A percentile compares a stretch with the other conserved stretches of the same genome.
Evolutionary conservation across 257 asterid species (phyloP).

Genomic region (Henckelia pumila): DNA sequence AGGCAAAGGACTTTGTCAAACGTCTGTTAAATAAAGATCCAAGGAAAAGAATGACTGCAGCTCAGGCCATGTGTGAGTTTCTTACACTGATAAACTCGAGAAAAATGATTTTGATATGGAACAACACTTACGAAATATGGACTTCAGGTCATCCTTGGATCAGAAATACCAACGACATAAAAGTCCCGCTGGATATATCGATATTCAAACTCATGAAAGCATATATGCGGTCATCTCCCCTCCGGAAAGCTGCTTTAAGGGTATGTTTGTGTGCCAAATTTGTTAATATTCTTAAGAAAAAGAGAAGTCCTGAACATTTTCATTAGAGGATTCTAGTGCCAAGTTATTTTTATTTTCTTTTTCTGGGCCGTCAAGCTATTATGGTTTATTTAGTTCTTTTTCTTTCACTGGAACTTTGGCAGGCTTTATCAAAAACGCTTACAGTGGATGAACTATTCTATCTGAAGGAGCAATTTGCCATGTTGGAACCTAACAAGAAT

Average conservation of each 20-base stretch:
- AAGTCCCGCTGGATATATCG: constrained; percentile 49
- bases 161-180: constrained; percentile 31
- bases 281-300: neutral
- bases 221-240: constrained; percentile 53
- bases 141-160: constrained; percentile 67
- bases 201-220: constrained; percentile 55
- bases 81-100: neutral
- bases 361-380: too few relatives aligned
- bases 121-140: neutral
- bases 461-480: constrained; percentile 31
- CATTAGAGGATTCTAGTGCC: neutral
- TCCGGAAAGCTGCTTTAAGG: constrained; percentile 20
- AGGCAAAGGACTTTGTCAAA: constrained; percentile 58
- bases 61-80: constrained; percentile 58
- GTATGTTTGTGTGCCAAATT: constrained; percentile 12
- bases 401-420: neutral
- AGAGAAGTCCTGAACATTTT: neutral
- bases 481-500: constrained; percentile 32
- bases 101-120: neutral
- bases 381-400: neutral
- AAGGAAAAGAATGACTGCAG: constrained; percentile 62
- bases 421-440: constrained; percentile 40
- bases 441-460: constrained; percentile 31
- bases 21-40: constrained; percentile 56
- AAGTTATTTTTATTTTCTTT: neutral